These are phyloP conservation scores for Penicillium soppii DNA, from an alignment of 495 filamentous ascomycete species.

Conservation along the genomic window DNA sequence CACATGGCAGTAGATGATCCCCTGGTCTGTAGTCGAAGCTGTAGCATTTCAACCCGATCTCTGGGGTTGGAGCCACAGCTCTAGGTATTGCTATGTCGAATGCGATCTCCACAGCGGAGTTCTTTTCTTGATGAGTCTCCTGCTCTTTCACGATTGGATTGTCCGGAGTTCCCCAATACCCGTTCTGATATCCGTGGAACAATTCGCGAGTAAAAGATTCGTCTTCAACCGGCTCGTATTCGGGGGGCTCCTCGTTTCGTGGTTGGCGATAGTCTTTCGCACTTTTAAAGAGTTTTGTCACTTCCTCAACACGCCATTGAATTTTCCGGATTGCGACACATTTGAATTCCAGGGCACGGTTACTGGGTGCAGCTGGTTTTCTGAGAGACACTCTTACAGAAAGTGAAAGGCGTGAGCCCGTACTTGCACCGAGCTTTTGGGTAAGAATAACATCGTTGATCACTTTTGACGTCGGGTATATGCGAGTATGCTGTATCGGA, in stretches of 20 bases:
- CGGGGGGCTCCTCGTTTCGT: background rate
- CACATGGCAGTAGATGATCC: background rate
- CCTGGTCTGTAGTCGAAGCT: background rate
- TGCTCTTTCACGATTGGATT: background rate
- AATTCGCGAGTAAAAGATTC: conserved; percentile 6
- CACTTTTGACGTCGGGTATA: conserved; percentile 7
- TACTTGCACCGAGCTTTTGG: background rate
- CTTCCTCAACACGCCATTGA: conserved; percentile 16
- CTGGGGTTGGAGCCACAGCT: background rate
- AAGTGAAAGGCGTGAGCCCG: conserved; percentile 1
- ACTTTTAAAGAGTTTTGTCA: conserved; percentile 3
- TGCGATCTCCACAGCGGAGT: conserved; percentile 3
- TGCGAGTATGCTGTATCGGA: conserved; percentile 6
- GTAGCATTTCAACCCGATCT: conserved; percentile 1
- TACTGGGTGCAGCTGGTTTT: background rate
- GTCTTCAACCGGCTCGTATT: background rate
- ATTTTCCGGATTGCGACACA: conserved; percentile 9
- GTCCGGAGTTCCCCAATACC: conserved; percentile 6
- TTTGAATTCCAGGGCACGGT: conserved; percentile 10
- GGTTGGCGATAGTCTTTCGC: background rate
- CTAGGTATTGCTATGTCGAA: conserved; percentile 2
- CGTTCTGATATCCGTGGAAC: conserved; percentile 5
- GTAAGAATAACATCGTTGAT: conserved; percentile 9
- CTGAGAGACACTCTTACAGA: conserved; percentile 1
- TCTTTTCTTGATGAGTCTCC: background rate